These are phyloP conservation scores for Tephrocybe sp. DNA, from an alignment of 768 basidiomycete species.

Conservation along the genomic window DNA sequence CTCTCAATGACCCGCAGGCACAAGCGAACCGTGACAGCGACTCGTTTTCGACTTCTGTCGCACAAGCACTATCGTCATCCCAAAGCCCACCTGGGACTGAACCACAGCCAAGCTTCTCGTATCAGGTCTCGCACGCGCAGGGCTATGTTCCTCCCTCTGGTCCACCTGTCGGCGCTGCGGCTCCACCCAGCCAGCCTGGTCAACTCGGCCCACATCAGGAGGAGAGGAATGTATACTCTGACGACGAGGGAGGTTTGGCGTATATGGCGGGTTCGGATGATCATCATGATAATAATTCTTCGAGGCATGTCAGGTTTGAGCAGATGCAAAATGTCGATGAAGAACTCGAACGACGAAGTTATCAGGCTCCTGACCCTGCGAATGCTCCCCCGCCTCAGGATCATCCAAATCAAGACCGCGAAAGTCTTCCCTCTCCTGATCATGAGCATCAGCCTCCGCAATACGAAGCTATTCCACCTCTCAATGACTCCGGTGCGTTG, in stretches of 20 bases:
- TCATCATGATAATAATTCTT: conserved; percentile 1
- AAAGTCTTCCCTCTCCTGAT: background rate
- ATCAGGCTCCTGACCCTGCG: conserved; percentile 1
- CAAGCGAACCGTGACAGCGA: conserved; percentile 23
- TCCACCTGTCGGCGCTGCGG: conserved; percentile 35
- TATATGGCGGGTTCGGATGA: conserved; percentile 35
- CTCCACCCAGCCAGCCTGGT: background rate
- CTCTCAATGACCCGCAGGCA: conserved; percentile 29
- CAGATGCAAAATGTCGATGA: conserved; percentile 38
- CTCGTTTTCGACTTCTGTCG: conserved; percentile 38
- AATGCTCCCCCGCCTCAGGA: background rate
- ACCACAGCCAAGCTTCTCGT: conserved; percentile 2
- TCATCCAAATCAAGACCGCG: background rate
- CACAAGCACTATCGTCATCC: conserved; percentile 27
- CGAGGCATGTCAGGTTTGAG: conserved; percentile 46
- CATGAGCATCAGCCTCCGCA: conserved; percentile 14
- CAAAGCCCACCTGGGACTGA: conserved; percentile 12
- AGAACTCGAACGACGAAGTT: conserved; percentile 28
- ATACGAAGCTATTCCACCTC: conserved; percentile 10
- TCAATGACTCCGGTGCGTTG: conserved; percentile 3
- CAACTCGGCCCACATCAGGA: conserved; percentile 22
- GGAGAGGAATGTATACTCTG: conserved; percentile 19
- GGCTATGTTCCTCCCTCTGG: conserved; percentile 35
- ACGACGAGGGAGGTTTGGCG: conserved; percentile 35
- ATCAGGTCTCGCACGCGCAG: conserved; percentile 13